These are phyloP conservation scores for Backusella parvicylindrica DNA, from an alignment of 192 early-diverging fungal genomes.

Conservation along the genomic window DNA sequence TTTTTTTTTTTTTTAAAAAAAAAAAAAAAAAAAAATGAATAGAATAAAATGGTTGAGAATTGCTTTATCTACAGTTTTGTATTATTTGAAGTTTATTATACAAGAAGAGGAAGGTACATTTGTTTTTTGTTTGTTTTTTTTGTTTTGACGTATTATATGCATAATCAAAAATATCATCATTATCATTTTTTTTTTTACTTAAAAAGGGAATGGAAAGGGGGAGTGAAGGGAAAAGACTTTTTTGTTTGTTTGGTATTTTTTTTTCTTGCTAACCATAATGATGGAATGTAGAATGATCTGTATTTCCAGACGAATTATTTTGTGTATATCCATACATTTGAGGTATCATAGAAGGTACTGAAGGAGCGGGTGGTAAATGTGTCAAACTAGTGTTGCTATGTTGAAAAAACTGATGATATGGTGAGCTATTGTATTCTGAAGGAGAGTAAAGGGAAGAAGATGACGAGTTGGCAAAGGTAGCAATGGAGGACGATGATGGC, in stretches of 20 bases:
- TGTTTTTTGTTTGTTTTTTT: neutral
- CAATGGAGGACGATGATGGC: neutral
- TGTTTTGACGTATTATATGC: neutral
- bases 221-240: neutral
- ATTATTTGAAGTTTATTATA: neutral
- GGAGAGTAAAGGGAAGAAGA: conserved; percentile 2
- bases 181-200: neutral
- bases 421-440: neutral
- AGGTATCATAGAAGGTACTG: conserved; percentile 22
- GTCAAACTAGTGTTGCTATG: neutral
- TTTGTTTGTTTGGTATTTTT: neutral
- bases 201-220: neutral
- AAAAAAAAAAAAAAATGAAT: neutral
- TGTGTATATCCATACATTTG: conserved; percentile 8
- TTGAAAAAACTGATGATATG: neutral
- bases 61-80: neutral
- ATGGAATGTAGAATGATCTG: neutral
- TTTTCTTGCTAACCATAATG: neutral
- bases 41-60: too few species aligned
- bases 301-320: neutral
- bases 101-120: neutral
- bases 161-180: neutral
- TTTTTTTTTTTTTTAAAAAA: too few species aligned
- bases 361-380: conserved; percentile 4
- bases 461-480: neutral